Conservation (phyloP, 2,329 filamentous ascomycete genomes). For the Pseudodiploospora longispora region DNA sequence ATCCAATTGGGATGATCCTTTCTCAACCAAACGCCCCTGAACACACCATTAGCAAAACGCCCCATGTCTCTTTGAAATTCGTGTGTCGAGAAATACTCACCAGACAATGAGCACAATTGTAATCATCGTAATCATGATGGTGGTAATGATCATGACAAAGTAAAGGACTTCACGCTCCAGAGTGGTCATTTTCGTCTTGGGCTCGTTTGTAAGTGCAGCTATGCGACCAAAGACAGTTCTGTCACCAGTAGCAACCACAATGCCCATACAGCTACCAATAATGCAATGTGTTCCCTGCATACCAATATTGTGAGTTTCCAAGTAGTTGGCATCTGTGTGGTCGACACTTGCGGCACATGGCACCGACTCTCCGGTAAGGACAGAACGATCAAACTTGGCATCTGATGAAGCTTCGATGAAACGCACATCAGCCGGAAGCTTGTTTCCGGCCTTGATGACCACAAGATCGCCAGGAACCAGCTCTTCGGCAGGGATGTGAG, state of each 20-base stretch:
- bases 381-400: conserved; percentile 63
- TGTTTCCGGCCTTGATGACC: conserved; percentile 61
- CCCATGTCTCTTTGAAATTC: no score
- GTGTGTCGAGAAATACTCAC: conserved; percentile 28
- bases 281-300: conserved; percentile 75
- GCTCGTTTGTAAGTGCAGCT: conserved; percentile 61
- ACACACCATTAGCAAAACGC: not conserved
- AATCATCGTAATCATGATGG: conserved; percentile 59
- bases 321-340: conserved; percentile 63
- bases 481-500: conserved; percentile 44
- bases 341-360: conserved; percentile 56
- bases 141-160: conserved; percentile 64
- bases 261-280: conserved; percentile 55
- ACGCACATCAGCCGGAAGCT: conserved; percentile 65
- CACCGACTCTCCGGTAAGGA: conserved; percentile 61
- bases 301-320: conserved; percentile 69
- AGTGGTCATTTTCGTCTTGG: conserved; percentile 58
- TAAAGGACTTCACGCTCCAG: conserved; percentile 65
- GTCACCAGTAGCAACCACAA: conserved; percentile 67
- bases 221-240: conserved; percentile 69
- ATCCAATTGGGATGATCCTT: conserved; percentile 62
- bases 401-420: conserved; percentile 62
- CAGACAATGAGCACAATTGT: conserved; percentile 58
- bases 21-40: conserved; percentile 61
- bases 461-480: conserved; percentile 67